Evolutionary conservation across 345 rosid species (phyloP).

Genomic region (Streptanthus diversifolius): DNA sequence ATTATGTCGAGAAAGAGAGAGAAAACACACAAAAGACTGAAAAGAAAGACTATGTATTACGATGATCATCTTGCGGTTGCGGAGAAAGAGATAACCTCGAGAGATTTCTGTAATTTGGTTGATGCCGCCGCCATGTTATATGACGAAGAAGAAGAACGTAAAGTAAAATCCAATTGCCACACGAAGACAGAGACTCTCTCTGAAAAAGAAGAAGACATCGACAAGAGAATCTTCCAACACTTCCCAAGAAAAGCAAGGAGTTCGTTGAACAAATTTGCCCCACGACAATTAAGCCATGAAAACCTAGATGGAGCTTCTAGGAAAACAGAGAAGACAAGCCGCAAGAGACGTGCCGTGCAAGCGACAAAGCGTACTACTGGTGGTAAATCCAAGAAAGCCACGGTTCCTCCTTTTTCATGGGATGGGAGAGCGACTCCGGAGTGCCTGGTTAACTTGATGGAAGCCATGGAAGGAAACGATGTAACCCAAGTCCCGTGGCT

Average conservation of each 20-base stretch:
- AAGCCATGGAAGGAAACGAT: background rate
- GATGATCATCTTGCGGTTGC: background rate
- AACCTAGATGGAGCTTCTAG: background rate
- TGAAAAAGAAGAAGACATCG: background rate
- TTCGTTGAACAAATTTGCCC: background rate
- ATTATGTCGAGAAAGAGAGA: background rate
- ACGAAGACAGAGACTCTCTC: background rate
- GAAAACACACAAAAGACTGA: background rate
- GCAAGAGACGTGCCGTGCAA: background rate
- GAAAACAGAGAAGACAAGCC: background rate
- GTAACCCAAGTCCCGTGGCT: background rate
- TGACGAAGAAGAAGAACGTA: background rate
- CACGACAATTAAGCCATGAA: background rate
- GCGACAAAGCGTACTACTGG: background rate
- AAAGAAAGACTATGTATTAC: background rate
- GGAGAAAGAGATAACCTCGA: background rate
- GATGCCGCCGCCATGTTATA: background rate
- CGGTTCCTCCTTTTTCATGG: background rate
- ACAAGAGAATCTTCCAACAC: background rate
- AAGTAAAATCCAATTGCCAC: background rate
- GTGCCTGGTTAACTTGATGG: background rate
- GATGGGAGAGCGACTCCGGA: constrained; percentile 1
- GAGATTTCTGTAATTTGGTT: background rate
- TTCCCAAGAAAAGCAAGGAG: background rate
- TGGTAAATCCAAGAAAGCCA: constrained; percentile 3